Conservation (phyloP, 345 rosid genomes). For the Rhodomyrtus tomentosa region DNA sequence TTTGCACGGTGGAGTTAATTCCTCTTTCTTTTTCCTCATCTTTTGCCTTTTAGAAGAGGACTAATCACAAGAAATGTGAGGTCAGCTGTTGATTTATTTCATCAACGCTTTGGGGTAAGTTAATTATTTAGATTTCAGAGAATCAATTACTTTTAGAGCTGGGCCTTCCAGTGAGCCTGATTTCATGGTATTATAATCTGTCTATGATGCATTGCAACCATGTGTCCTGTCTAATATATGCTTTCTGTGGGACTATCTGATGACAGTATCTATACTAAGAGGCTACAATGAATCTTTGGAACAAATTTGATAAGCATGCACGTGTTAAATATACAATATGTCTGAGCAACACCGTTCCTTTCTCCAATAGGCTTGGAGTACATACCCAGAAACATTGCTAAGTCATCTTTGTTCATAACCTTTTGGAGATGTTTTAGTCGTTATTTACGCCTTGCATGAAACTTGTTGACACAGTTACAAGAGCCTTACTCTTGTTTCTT, state of each 20-base stretch:
- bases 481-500: not conserved
- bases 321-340: not conserved
- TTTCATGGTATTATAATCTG: not conserved
- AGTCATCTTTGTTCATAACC: not conserved
- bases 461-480: not conserved
- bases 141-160: not conserved
- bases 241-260: not conserved
- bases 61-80: constrained; percentile 81
- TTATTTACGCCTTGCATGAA: not conserved
- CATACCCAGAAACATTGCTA: not conserved
- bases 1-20: not conserved
- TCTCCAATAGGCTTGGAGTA: not conserved
- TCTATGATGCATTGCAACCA: not conserved
- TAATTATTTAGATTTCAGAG: not conserved
- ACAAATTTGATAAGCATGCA: not conserved
- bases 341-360: not conserved
- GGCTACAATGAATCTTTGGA: not conserved
- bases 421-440: not conserved
- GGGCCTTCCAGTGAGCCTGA: not conserved
- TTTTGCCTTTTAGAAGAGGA: constrained; percentile 50
- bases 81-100: constrained; percentile 78
- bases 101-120: constrained; percentile 69
- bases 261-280: not conserved
- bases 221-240: not conserved
- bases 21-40: not conserved